Evolutionary conservation across 306 rosid species (phyloP).

Genomic region (Cucurbita pepo): DNA sequence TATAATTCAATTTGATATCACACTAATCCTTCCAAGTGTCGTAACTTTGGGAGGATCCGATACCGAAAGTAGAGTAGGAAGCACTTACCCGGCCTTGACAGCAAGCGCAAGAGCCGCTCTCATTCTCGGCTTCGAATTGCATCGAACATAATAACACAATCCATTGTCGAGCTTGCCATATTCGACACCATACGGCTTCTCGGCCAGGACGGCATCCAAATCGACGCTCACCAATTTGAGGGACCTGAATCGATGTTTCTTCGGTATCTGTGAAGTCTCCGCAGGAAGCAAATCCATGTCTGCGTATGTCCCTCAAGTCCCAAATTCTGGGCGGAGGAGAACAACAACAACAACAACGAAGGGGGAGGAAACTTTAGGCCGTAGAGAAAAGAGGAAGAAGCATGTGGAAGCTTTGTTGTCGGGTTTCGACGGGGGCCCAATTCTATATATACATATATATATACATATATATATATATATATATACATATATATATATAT

Average conservation of each 20-base stretch:
- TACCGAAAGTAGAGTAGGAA: background rate
- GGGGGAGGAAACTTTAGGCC: no score
- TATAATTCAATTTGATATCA: background rate
- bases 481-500: no score
- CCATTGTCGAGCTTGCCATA: constrained; percentile 80
- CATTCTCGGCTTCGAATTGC: constrained; percentile 85
- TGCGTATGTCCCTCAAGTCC: no score
- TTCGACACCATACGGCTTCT: constrained; percentile 47
- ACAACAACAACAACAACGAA: background rate
- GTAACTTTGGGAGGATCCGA: background rate
- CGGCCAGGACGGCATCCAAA: constrained; percentile 42
- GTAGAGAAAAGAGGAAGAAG: no score
- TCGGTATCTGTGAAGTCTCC: constrained; percentile 35
- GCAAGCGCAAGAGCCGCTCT: constrained; percentile 93
- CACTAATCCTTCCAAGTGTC: background rate
- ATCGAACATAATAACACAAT: constrained; percentile 69
- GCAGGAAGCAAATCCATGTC: constrained; percentile 67
- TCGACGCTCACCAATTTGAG: constrained; percentile 54
- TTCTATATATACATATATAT: no score
- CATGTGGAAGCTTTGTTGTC: background rate
- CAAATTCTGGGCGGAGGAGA: background rate
- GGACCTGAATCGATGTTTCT: constrained; percentile 81
- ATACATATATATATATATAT: no score
- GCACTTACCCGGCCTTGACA: constrained; percentile 59
- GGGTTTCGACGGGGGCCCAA: background rate